Percentiles rank a stretch among this genome's conserved stretches.
These are phyloP conservation scores for Tetracladium setigerum DNA, from an alignment of 495 filamentous ascomycete genomes.

Conservation along the genomic window DNA sequence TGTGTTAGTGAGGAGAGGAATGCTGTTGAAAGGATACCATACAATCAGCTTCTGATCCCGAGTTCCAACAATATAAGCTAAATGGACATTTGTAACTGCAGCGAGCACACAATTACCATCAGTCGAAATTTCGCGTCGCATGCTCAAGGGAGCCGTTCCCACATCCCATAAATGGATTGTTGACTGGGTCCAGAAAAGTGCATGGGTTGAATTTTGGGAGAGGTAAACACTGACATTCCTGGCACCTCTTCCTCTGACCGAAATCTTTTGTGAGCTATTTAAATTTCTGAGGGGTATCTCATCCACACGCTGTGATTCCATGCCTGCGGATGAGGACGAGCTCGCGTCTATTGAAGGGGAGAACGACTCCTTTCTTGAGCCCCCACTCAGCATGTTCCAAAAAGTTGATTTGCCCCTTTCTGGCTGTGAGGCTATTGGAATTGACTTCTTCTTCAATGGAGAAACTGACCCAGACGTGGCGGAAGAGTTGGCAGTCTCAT, in stretches of 20 bases:
- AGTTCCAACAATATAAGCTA: conserved; percentile 30
- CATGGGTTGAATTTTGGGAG: conserved; percentile 28
- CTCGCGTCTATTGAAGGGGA: conserved; percentile 21
- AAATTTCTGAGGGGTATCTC: conserved; percentile 23
- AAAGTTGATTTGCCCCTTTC: conserved; percentile 25
- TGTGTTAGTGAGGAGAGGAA: background rate
- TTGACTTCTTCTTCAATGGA: conserved; percentile 9
- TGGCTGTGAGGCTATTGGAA: conserved; percentile 8
- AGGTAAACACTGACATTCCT: conserved; percentile 27
- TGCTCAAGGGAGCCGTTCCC: conserved; percentile 21
- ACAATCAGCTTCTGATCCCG: conserved; percentile 30
- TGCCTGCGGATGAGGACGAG: conserved; percentile 23
- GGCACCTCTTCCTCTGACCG: conserved; percentile 16
- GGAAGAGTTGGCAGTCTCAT: background rate
- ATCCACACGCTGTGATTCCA: conserved; percentile 27
- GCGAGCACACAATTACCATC: conserved; percentile 31
- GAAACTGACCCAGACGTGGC: conserved; percentile 7
- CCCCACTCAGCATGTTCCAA: background rate
- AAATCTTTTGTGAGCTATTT: conserved; percentile 12
- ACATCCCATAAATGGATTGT: conserved; percentile 31
- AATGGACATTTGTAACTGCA: conserved; percentile 22
- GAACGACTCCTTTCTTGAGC: conserved; percentile 18
- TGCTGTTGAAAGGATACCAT: conserved; percentile 1
- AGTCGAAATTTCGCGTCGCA: conserved; percentile 20
- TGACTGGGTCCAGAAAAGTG: conserved; percentile 30